phyloP scores from a whole-genome alignment of 73 alveolate genomes.

The Uronychia binucleata region DNA sequence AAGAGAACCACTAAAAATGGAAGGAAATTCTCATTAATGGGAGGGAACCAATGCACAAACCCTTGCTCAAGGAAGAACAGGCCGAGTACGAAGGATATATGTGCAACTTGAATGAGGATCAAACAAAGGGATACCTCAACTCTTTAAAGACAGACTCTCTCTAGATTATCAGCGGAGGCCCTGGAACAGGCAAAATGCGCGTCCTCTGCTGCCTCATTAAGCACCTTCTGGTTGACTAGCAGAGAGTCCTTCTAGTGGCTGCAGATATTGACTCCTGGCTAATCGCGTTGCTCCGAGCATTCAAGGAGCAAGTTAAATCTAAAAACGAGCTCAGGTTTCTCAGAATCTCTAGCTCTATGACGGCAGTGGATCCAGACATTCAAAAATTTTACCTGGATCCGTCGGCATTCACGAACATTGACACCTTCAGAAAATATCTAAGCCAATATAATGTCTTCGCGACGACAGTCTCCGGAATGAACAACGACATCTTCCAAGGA shows the following conservation, averaged over 20 bases:
- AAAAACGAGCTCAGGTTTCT: background rate
- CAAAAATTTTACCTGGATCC: background rate
- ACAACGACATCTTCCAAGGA: background rate
- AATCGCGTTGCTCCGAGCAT: background rate
- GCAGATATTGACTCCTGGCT: background rate
- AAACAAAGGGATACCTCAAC: background rate
- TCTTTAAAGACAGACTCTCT: background rate
- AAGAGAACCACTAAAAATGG: background rate
- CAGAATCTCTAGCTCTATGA: background rate
- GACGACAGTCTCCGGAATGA: background rate
- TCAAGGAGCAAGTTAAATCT: background rate
- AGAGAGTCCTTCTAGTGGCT: slow-evolving; percentile 19
- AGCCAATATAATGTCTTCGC: background rate
- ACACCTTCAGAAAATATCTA: background rate
- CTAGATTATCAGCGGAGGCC: slow-evolving; percentile 42
- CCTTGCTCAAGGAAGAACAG: background rate
- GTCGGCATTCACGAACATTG: background rate
- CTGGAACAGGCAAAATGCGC: slow-evolving; percentile 47
- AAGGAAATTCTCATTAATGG: background rate
- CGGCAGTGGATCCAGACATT: background rate
- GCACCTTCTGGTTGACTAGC: slow-evolving; percentile 3
- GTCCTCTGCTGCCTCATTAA: slow-evolving; percentile 7
- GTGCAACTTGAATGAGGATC: slow-evolving; percentile 14
- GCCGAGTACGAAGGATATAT: background rate
- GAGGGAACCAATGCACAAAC: slow-evolving; percentile 1